Conservation (phyloP, 306 rosid species). For the Arachis hypogaea region DNA sequence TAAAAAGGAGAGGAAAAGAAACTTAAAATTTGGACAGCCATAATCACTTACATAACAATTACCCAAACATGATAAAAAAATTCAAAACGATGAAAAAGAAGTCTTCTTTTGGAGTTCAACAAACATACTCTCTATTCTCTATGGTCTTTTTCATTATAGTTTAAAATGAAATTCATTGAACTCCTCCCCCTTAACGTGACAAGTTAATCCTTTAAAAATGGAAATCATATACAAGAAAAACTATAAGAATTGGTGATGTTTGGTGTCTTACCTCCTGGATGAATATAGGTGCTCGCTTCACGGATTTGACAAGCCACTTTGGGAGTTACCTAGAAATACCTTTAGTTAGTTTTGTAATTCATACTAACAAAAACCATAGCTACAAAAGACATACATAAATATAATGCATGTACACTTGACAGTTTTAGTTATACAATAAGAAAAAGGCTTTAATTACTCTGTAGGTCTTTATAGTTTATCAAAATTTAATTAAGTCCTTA, state of each 20-base stretch:
- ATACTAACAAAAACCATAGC: conserved; percentile 25
- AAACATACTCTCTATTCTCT: no score
- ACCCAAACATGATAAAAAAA: no score
- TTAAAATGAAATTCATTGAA: no score
- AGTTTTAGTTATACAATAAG: neutral
- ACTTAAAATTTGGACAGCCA: no score
- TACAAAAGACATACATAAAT: conserved; percentile 13
- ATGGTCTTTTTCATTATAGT: no score
- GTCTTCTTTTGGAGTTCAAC: no score
- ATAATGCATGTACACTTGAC: neutral
- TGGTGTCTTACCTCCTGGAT: conserved; percentile 44
- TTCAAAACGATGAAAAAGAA: no score
- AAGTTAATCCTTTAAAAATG: conserved; percentile 5
- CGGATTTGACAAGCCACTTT: conserved; percentile 51
- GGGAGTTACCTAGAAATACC: conserved; percentile 61
- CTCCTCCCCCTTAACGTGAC: conserved; percentile 12
- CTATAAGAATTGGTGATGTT: conserved; percentile 14
- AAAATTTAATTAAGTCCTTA: no score
- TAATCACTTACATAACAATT: no score
- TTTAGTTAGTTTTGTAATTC: conserved; percentile 33
- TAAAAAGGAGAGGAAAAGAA: no score
- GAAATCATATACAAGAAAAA: conserved; percentile 23
- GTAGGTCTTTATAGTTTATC: no score
- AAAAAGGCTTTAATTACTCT: no score
- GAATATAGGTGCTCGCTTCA: conserved; percentile 46